Evolutionary conservation across 352 stramenopile genomes (phyloP).

Genomic region (Pythium aquatile): DNA sequence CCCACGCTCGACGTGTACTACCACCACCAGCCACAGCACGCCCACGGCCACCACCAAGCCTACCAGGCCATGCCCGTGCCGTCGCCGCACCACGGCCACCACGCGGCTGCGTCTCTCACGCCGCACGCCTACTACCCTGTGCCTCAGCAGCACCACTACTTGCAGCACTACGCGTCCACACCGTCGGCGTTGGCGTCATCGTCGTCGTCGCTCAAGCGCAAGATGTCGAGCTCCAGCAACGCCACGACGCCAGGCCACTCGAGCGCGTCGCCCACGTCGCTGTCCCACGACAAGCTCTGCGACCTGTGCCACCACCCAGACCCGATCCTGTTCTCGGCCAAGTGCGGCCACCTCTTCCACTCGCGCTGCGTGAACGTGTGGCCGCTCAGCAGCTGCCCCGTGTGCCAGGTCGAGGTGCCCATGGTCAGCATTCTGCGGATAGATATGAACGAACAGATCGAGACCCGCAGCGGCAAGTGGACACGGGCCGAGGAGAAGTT

Average conservation of each 20-base stretch:
- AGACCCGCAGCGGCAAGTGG: conserved; percentile 81
- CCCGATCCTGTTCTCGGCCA: conserved; percentile 64
- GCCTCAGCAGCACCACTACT: conserved; percentile 26
- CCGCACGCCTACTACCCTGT: conserved; percentile 26
- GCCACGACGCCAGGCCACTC: conserved; percentile 19
- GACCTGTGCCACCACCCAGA: conserved; percentile 80
- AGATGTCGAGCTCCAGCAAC: conserved; percentile 27
- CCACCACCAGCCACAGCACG: conserved; percentile 25
- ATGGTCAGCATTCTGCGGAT: conserved; percentile 64
- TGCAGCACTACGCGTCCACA: conserved; percentile 32
- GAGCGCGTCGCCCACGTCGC: conserved; percentile 12
- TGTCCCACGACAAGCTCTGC: conserved; percentile 46
- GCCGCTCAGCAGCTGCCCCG: conserved; percentile 63
- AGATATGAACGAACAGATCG: conserved; percentile 72
- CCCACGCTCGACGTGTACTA: conserved; percentile 32
- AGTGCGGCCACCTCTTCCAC: conserved; percentile 85
- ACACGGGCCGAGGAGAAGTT: conserved; percentile 84
- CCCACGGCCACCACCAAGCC: conserved; percentile 9
- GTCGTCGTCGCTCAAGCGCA: conserved; percentile 42
- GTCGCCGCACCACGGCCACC: conserved; percentile 26
- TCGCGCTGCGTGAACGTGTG: conserved; percentile 81
- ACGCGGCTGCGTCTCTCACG: conserved; percentile 17
- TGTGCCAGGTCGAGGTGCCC: conserved; percentile 53
- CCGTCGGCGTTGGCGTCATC: conserved; percentile 25
- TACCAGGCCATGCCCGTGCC: conserved; percentile 15